A percentile compares a stretch with the other conserved stretches of the same genome.
These are phyloP conservation scores for Trichoderma oligosporum DNA, from an alignment of 2,329 filamentous ascomycete genomes.

Conservation along the genomic window DNA sequence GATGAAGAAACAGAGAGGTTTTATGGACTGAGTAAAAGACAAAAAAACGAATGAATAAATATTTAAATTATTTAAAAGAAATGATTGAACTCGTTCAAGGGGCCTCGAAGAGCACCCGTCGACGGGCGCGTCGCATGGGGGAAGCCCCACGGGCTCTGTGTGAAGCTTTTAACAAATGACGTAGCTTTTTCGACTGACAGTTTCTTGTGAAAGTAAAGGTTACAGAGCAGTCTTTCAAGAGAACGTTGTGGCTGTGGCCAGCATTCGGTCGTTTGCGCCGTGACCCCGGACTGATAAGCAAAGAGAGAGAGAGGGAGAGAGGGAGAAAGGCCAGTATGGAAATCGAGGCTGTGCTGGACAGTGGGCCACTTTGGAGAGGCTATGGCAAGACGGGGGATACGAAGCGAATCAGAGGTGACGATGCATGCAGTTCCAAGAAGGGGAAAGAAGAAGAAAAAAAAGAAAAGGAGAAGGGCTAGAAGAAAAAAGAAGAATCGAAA, in stretches of 20 bases:
- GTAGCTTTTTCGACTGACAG: constrained; percentile 2
- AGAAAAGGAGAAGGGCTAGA: not conserved
- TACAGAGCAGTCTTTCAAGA: constrained; percentile 5
- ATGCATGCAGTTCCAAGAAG: no score
- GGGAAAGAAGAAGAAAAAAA: not conserved
- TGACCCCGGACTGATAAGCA: not conserved
- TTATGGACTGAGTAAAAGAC: not conserved
- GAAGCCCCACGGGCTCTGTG: constrained; percentile 3
- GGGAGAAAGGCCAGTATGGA: no score
- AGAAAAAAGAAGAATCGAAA: no score
- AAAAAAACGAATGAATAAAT: constrained; percentile 4
- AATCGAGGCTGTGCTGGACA: no score
- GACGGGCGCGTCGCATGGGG: constrained; percentile 19
- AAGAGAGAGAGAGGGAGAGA: not conserved
- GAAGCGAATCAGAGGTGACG: no score
- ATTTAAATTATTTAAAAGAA: not conserved
- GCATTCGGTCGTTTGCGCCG: constrained; percentile 14
- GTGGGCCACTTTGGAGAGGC: not conserved
- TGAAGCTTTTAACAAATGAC: constrained; percentile 14
- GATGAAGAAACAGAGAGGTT: not conserved
- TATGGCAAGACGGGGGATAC: not conserved
- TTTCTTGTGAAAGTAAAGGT: constrained; percentile 9
- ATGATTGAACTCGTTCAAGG: constrained; percentile 13
- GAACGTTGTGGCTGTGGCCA: constrained; percentile 18
- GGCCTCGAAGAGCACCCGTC: constrained; percentile 18